These are phyloP conservation scores for Inonotus hispidus DNA, from an alignment of 1,284 basidiomycete genomes.

Conservation along the genomic window DNA sequence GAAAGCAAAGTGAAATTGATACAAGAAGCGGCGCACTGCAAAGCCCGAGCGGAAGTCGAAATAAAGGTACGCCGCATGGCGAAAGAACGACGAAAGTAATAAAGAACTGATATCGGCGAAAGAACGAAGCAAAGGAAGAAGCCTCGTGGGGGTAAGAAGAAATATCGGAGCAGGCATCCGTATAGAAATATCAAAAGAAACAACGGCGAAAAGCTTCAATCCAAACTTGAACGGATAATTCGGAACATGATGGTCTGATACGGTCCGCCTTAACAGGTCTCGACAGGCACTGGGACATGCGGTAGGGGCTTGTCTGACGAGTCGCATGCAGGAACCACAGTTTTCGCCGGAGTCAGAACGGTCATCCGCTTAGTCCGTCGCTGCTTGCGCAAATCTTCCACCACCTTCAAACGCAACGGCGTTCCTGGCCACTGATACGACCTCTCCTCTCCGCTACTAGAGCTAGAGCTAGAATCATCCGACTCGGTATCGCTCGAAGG, in stretches of 20 bases:
- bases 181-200: neutral
- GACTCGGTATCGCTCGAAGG: conserved; percentile 4
- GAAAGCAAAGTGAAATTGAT: neutral
- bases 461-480: conserved; percentile 7
- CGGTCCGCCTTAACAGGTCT: neutral
- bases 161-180: neutral
- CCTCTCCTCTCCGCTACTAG: neutral
- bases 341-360: neutral
- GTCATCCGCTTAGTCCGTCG: conserved; percentile 11
- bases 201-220: neutral
- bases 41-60: too few relatives aligned
- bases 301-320: conserved; percentile 6
- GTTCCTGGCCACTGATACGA: conserved; percentile 11
- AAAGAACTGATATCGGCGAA: neutral
- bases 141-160: neutral
- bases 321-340: neutral
- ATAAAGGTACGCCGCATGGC: neutral
- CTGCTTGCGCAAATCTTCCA: conserved; percentile 9
- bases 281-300: conserved; percentile 1
- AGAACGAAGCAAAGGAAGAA: neutral
- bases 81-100: neutral
- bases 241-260: neutral
- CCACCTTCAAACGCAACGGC: conserved; percentile 15
- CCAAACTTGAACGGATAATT: neutral
- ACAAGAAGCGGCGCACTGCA: neutral